Conservation (phyloP, 2,329 filamentous ascomycete species). For the Corinectria fuckeliana region DNA sequence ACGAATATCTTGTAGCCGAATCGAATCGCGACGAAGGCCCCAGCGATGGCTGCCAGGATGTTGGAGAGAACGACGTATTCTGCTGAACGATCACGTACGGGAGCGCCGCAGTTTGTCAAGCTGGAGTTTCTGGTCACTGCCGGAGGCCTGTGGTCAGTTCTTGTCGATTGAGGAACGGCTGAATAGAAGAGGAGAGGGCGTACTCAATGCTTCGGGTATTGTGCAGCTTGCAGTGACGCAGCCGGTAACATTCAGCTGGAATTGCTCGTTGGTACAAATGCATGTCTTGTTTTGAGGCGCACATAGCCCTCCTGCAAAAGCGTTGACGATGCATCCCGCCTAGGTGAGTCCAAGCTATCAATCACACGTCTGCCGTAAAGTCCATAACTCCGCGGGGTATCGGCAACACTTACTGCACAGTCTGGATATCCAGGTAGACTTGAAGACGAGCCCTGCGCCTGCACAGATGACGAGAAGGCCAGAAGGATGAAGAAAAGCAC, state of each 20-base stretch:
- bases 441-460: background rate
- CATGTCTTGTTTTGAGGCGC: conserved; percentile 1
- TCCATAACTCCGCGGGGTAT: background rate
- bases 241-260: conserved; percentile 14
- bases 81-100: conserved; percentile 40
- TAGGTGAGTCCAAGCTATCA: background rate
- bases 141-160: background rate
- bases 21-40: conserved; percentile 51
- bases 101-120: conserved; percentile 37
- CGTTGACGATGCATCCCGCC: background rate
- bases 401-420: background rate
- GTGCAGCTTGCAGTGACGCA: conserved; percentile 41
- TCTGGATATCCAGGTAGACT: background rate
- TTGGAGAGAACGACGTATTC: conserved; percentile 43
- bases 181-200: conserved; percentile 33
- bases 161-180: background rate
- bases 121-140: conserved; percentile 35
- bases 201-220: conserved; percentile 30
- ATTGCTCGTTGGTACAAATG: background rate
- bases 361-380: background rate
- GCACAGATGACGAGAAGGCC: background rate
- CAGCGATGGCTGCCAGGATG: conserved; percentile 44
- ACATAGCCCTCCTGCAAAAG: background rate
- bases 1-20: conserved; percentile 44
- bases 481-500: background rate